Evolutionary conservation across 2,329 filamentous ascomycete species (phyloP).

Genomic region (Cordyceps javanica): DNA sequence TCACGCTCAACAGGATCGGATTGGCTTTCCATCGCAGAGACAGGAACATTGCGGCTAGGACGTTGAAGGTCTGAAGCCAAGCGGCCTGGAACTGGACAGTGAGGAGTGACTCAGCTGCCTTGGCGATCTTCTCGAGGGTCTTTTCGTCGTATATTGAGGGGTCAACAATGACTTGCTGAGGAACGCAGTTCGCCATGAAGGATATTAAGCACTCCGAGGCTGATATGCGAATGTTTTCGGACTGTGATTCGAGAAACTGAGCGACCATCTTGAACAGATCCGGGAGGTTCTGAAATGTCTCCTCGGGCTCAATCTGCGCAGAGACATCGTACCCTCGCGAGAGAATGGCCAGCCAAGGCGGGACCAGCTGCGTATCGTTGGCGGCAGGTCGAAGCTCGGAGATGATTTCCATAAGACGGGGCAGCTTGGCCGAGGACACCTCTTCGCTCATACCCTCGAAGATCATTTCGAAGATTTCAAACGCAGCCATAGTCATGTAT

Average conservation of each 20-base stretch:
- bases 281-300: conserved; percentile 86
- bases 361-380: conserved; percentile 90
- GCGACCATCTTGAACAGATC: conserved; percentile 76
- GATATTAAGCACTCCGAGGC: conserved; percentile 93
- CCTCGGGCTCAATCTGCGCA: conserved; percentile 78
- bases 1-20: conserved; percentile 69
- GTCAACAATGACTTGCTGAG: conserved; percentile 73
- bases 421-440: conserved; percentile 81
- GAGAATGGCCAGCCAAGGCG: conserved; percentile 93
- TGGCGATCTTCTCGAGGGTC: conserved; percentile 72
- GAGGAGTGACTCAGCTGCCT: conserved; percentile 65
- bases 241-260: conserved; percentile 76
- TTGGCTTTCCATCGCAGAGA: conserved; percentile 77
- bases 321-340: conserved; percentile 93
- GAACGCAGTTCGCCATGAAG: conserved; percentile 85
- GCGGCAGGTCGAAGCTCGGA: conserved; percentile 84
- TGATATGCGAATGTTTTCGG: conserved; percentile 89
- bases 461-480: conserved; percentile 96
- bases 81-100: conserved; percentile 89
- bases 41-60: conserved; percentile 82
- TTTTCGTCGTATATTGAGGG: conserved; percentile 93
- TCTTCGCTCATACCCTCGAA: conserved; percentile 88
- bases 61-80: conserved; percentile 90
- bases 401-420: conserved; percentile 83
- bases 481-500: conserved; percentile 91